Base-by-base conservation (phyloP, 2,329 filamentous ascomycete species). In the Epichloe festucae region DNA sequence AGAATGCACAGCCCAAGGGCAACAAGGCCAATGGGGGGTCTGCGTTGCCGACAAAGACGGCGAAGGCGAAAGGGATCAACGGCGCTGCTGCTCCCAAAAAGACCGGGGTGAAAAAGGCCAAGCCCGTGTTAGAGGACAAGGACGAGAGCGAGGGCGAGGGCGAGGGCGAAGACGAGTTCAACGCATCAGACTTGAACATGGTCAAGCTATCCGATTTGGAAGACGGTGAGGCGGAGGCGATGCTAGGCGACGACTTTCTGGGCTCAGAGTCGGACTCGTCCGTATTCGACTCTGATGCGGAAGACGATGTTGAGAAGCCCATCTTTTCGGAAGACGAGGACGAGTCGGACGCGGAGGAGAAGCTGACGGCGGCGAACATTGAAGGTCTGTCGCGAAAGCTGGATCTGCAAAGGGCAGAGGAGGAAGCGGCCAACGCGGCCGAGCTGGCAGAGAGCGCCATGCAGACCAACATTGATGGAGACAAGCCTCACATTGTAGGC, bases 251-350 rank as follows among this genome's bases (percentile, higher is more conserved):
- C 59, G 76, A 85, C 56, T 84, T 85, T 63, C 64, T 83, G 39
- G 76, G 71, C 39, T 78, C 75, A 0, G 66, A 66, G 48, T 74
- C 71, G 1, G 79, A 76, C 54, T 74, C 75, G 48, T 82, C 83
- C 0, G 78, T 83, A 49, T 76, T 79, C 60, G 86, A 90, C 63
- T 90, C 86, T 14, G 87, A 89, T 58, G 76, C 80, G 41, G 79
- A 81, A 17, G 66, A 67, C 31, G 70, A 70, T 52, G 59, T 3
- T 69, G 65, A 77, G 58, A 67, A 67, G 55, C 71, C 84, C 57
- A 88, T 95, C 75, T 98, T 95, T 75, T 97, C 93, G 0, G 93
- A 97, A 57, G 91, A 97, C 63, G 89, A 94, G 60, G 87, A 91
- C 57, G 84, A 89, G 49, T 90, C 86, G 1, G 89, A 94, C 60